phyloP scores from a whole-genome alignment of 164 flowering plant genomes.

The Stephania japonica region DNA sequence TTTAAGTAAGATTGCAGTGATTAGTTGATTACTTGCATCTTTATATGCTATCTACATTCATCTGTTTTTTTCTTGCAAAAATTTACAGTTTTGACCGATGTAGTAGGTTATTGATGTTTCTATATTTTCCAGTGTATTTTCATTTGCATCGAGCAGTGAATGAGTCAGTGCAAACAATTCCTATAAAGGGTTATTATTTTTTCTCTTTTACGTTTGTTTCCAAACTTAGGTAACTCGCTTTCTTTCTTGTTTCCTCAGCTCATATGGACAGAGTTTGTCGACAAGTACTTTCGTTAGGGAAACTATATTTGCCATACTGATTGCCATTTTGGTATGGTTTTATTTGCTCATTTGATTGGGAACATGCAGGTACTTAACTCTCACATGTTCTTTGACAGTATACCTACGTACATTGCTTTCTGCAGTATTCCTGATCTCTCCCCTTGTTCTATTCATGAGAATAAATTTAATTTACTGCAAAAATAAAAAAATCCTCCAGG shows the following conservation, averaged over 20 bases:
- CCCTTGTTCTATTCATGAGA: background rate
- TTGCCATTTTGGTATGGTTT: slow-evolving; percentile 84
- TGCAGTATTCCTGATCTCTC: background rate
- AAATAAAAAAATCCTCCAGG: no score
- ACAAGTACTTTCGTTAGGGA: slow-evolving; percentile 87
- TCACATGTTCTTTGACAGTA: background rate
- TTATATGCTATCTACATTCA: no score
- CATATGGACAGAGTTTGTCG: slow-evolving; percentile 75
- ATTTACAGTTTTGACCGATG: no score
- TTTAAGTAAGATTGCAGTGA: no score
- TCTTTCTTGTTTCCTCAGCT: slow-evolving; percentile 43
- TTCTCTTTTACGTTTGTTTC: background rate
- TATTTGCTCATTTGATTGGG: slow-evolving; percentile 90
- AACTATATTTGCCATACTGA: slow-evolving; percentile 75
- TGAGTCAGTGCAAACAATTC: background rate
- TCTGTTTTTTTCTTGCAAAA: no score
- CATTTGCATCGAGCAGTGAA: background rate
- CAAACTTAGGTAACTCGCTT: slow-evolving; percentile 6
- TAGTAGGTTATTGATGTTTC: background rate
- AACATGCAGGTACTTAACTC: slow-evolving; percentile 81
- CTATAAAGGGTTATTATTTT: background rate
- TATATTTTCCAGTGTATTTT: background rate
- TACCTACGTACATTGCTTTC: background rate
- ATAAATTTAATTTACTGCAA: background rate
- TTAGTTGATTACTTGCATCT: no score